Evolutionary conservation across 768 basidiomycete species (phyloP).

Genomic region (Punctularia strigosozonata): DNA sequence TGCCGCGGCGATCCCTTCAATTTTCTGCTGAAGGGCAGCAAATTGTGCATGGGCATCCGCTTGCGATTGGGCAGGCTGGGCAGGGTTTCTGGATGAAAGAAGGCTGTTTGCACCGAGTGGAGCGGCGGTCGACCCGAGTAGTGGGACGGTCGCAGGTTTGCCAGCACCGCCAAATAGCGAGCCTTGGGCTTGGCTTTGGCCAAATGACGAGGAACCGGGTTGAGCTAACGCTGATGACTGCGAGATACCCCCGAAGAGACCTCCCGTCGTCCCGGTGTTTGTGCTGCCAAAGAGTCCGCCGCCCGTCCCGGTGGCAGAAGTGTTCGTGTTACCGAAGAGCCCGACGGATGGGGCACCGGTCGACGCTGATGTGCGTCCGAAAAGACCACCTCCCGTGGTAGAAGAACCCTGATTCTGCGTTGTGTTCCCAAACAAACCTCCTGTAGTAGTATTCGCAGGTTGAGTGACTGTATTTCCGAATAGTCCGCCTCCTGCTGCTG

Average conservation of each 20-base stretch:
- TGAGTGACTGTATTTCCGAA: constrained; percentile 5
- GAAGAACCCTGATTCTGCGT: no score
- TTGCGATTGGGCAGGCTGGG: constrained; percentile 30
- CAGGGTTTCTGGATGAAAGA: constrained; percentile 25
- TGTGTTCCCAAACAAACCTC: constrained; percentile 14
- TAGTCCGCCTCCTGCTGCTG: constrained; percentile 8
- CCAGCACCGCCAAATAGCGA: constrained; percentile 15
- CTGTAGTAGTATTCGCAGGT: constrained; percentile 11
- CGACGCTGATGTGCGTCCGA: constrained; percentile 13
- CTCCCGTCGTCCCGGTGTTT: constrained; percentile 5
- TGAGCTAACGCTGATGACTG: no score
- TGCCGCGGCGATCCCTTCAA: constrained; percentile 52
- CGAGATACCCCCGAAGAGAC: constrained; percentile 10
- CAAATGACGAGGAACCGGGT: constrained; percentile 22
- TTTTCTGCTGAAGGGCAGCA: constrained; percentile 37
- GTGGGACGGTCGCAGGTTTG: constrained; percentile 8
- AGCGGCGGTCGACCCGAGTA: constrained; percentile 7
- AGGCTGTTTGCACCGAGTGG: constrained; percentile 18
- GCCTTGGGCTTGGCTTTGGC: constrained; percentile 13
- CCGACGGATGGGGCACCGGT: constrained; percentile 10
- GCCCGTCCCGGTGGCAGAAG: constrained; percentile 6
- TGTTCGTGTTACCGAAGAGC: constrained; percentile 15
- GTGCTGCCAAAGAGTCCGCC: constrained; percentile 14
- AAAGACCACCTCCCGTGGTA: constrained; percentile 11
- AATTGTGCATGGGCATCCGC: constrained; percentile 55